phyloP scores from a whole-genome alignment of 192 early-diverging fungal genomes.

The Podila verticillata region DNA sequence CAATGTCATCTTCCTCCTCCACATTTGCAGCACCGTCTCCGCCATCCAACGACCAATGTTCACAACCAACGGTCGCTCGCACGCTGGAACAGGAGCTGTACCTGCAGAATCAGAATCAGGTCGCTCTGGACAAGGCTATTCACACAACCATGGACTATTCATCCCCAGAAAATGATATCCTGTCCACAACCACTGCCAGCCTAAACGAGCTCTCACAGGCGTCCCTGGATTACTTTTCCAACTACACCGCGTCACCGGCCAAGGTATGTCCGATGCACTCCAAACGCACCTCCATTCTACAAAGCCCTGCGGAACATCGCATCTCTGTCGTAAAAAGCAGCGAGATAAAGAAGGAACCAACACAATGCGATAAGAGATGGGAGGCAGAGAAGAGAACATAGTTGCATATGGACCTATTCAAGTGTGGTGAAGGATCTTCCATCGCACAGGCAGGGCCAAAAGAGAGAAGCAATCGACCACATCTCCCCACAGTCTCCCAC shows the following conservation, averaged over 20 bases:
- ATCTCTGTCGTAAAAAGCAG: background rate
- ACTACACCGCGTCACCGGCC: constrained; percentile 17
- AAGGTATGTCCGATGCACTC: constrained; percentile 18
- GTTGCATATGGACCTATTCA: too few relatives aligned
- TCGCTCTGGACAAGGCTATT: background rate
- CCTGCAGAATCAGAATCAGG: too few relatives aligned
- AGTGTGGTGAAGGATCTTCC: too few relatives aligned
- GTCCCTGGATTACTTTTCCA: constrained; percentile 18
- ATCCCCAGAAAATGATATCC: background rate
- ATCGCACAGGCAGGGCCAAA: too few relatives aligned
- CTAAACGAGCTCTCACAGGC: constrained; percentile 3
- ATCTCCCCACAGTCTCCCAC: too few relatives aligned
- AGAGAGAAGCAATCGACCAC: too few relatives aligned
- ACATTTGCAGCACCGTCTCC: background rate
- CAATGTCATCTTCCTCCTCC: background rate
- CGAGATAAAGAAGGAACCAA: too few relatives aligned
- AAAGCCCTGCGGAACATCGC: background rate
- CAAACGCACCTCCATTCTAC: background rate
- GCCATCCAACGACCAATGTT: background rate
- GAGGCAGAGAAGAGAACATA: too few relatives aligned
- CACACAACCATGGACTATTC: constrained; percentile 2
- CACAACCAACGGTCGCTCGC: too few relatives aligned
- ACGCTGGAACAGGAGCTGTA: too few relatives aligned
- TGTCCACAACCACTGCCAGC: background rate
- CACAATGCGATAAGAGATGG: too few relatives aligned